A percentile compares a stretch with the other conserved stretches of the same genome.
These are phyloP conservation scores for Cyclotella choctawhatcheeana DNA, from an alignment of 108 stramenopile species.

Conservation along the genomic window DNA sequence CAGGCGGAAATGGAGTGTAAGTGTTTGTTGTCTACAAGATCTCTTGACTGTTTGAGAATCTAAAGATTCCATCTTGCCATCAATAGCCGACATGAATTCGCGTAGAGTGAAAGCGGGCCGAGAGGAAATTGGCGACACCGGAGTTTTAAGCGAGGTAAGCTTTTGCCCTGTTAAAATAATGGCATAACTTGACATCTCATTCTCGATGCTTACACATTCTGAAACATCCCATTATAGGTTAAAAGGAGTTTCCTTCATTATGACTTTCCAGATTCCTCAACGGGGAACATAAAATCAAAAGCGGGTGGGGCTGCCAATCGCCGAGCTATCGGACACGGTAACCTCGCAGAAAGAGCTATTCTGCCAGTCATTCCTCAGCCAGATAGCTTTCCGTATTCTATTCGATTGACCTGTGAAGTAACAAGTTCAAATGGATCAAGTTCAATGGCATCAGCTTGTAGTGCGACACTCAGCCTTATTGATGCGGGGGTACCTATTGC, in stretches of 20 bases:
- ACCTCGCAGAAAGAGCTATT: conserved; percentile 89
- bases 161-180: neutral
- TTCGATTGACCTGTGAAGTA: conserved; percentile 86
- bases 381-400: conserved; percentile 83
- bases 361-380: conserved; percentile 76
- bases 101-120: conserved; percentile 60
- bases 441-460: conserved; percentile 83
- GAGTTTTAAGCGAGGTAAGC: conserved; percentile 55
- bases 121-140: conserved; percentile 75
- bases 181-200: neutral
- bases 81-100: conserved; percentile 54
- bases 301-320: conserved; percentile 59
- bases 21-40: neutral
- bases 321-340: conserved; percentile 80
- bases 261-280: conserved; percentile 87
- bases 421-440: conserved; percentile 82
- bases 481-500: conserved; percentile 92
- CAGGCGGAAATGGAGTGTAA: conserved; percentile 61
- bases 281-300: conserved; percentile 59
- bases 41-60: neutral
- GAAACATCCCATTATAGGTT: conserved; percentile 5
- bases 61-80: neutral
- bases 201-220: neutral
- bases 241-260: conserved; percentile 80
- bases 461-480: conserved; percentile 81